These are phyloP conservation scores for Jacaranda mimosifolia DNA, from an alignment of 257 asterid genomes.

Conservation along the genomic window DNA sequence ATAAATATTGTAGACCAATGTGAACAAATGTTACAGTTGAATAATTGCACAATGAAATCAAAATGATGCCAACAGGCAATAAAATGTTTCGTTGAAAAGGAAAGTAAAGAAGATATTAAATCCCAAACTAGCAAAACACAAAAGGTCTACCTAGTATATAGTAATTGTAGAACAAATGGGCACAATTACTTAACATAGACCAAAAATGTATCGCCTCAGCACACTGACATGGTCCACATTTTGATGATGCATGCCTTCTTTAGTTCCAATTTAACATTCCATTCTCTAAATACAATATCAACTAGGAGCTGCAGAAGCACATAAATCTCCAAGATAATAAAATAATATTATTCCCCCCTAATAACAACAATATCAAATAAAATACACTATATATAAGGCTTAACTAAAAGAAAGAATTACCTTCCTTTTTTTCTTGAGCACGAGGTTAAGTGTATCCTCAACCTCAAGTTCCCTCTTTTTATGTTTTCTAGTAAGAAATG, in stretches of 20 bases:
- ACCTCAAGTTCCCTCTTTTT: constrained; percentile 88
- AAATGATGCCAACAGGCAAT: too few species aligned
- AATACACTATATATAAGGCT: neutral
- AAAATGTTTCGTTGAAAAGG: too few species aligned
- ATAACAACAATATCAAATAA: neutral
- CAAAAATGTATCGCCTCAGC: neutral
- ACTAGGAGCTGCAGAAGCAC: neutral
- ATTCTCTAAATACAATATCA: neutral
- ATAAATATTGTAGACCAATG: too few species aligned
- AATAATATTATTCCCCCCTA: neutral
- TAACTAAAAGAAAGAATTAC: constrained; percentile 34
- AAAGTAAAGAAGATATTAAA: too few species aligned
- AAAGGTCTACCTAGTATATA: too few species aligned
- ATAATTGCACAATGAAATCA: too few species aligned
- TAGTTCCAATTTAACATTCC: neutral
- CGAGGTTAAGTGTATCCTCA: constrained; percentile 78
- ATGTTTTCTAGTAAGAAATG: constrained; percentile 62
- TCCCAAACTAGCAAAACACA: too few species aligned
- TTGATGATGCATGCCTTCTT: neutral
- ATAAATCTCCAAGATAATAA: neutral
- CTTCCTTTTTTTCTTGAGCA: constrained; percentile 72
- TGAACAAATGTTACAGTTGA: too few species aligned
- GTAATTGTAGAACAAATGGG: neutral
- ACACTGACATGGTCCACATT: too few species aligned
- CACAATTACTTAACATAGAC: neutral